phyloP scores from a whole-genome alignment of 208 protist species.

The Leishmania tarentolae region DNA sequence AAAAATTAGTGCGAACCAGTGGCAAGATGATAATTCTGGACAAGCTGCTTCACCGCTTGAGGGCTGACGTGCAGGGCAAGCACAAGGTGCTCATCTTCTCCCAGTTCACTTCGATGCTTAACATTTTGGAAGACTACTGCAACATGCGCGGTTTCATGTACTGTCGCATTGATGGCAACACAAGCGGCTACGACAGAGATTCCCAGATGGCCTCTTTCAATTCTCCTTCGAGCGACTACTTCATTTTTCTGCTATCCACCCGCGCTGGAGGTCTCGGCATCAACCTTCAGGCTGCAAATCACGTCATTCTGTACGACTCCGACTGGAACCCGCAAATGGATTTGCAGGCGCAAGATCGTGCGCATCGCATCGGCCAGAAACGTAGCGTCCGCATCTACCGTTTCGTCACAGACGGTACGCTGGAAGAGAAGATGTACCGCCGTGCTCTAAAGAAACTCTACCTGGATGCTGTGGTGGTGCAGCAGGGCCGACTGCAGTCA shows the following conservation, averaged over 20 bases:
- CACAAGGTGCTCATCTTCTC: conserved; percentile 99
- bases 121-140: conserved; percentile 94
- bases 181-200: conserved; percentile 86
- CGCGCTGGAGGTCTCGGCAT: conserved; percentile 98
- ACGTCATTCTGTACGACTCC: conserved; percentile 98
- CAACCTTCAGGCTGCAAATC: conserved; percentile 98
- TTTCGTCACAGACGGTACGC: conserved; percentile 97
- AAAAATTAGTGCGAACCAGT: conserved; percentile 88
- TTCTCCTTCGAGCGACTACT: conserved; percentile 84
- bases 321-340: conserved; percentile 99
- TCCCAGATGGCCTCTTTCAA: conserved; percentile 96
- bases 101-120: conserved; percentile 95
- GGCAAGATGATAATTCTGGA: conserved; percentile 97
- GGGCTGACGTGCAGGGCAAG: conserved; percentile 60
- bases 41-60: conserved; percentile 91
- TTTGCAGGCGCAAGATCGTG: conserved; percentile 98
- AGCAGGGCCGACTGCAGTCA: conserved; percentile 93
- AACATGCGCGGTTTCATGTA: conserved; percentile 77
- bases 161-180: conserved; percentile 93
- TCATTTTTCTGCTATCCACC: conserved; percentile 98
- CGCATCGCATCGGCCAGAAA: conserved; percentile 98
- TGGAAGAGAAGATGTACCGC: conserved; percentile 98
- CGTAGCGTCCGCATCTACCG: conserved; percentile 97
- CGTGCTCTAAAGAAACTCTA: conserved; percentile 98
- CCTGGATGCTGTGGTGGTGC: conserved; percentile 98